These are phyloP conservation scores for Phytopythium ostracodes DNA, from an alignment of 352 stramenopile species.

Conservation along the genomic window DNA sequence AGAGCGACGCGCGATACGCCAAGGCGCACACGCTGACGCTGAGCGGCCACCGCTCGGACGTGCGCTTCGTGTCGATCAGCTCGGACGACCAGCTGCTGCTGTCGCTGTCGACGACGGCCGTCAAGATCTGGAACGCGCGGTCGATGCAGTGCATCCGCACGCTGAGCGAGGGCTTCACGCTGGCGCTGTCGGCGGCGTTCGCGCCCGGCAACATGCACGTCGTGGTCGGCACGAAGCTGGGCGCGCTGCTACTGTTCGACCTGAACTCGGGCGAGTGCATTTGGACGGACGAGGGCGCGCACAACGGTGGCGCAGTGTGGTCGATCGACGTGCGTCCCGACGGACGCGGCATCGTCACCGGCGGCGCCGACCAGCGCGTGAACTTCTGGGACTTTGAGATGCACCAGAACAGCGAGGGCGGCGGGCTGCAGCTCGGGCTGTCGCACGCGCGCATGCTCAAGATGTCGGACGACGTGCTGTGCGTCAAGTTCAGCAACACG, in stretches of 20 bases:
- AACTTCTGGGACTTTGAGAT: slow-evolving; percentile 99
- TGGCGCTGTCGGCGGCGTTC: slow-evolving; percentile 94
- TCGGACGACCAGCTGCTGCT: slow-evolving; percentile 90
- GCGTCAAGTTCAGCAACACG: slow-evolving; percentile 95
- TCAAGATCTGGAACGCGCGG: slow-evolving; percentile 93
- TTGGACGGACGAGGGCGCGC: slow-evolving; percentile 81
- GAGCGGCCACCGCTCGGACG: slow-evolving; percentile 90
- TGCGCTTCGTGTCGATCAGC: slow-evolving; percentile 85
- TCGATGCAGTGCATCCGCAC: slow-evolving; percentile 91
- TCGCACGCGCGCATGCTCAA: slow-evolving; percentile 96
- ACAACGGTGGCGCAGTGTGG: slow-evolving; percentile 95
- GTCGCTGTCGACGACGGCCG: slow-evolving; percentile 74
- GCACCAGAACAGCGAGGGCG: slow-evolving; percentile 41
- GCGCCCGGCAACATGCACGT: slow-evolving; percentile 96
- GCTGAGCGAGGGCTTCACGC: slow-evolving; percentile 68
- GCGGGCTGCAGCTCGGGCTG: slow-evolving; percentile 87
- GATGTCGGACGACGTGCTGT: slow-evolving; percentile 98
- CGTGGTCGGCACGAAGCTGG: slow-evolving; percentile 96
- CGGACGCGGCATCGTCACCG: slow-evolving; percentile 92
- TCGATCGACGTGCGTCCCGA: slow-evolving; percentile 94
- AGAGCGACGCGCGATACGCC: slow-evolving; percentile 64
- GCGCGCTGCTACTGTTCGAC: slow-evolving; percentile 93
- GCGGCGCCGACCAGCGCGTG: slow-evolving; percentile 95
- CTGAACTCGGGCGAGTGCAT: slow-evolving; percentile 94
- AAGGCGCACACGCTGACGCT: slow-evolving; percentile 72